Base-by-base conservation (phyloP, 139 green algal species). In the Chlamydomonas incerta region DNA sequence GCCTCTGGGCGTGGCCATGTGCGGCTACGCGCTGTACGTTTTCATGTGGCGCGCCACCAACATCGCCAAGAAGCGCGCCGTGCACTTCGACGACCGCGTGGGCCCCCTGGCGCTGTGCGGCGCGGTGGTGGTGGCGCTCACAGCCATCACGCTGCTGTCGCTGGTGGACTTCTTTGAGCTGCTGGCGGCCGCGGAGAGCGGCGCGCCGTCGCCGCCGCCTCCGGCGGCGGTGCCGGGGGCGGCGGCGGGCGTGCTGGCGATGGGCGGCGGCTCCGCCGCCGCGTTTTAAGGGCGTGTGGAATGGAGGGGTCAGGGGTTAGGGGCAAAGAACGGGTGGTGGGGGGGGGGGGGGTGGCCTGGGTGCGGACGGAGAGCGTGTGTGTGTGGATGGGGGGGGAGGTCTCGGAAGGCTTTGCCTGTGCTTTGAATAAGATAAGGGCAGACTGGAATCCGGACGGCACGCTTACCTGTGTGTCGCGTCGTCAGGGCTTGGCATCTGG, bases 1-100 rank as follows among this genome's bases (percentile, higher is more conserved):
- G 76, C 96, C 96, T 0, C 88, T 98, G 74, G 94, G 92, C 67
- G 92, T 98, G 37, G 58, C 92, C 52, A 98, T 98, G 89, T 93
- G 87, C 55, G 62, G 67, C 60, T 98, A 98, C 82, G 91, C 96
- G 34, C 90, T 98, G 41, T 91, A 95, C 62, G 82, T 97, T 13
- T 98, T 97, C 79, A 77, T 94, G 20, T 97, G 94, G 95, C 90
- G 96, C 47, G 74, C 84, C 31, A 47, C 50, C 21, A 93, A 92
- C 82, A 97, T 98, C 72, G 85, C 88, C 0, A 87, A 92, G 84
- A 95, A 97, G 87, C 79, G 87, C 31, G 80, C 83, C 31, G 88
- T 91, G 79, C 93, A 96, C 63, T 96, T 97, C 62, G 94, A 98
- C 82, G 96, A 98, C 89, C 92, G 92, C 4, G 82, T 90, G 23